These are phyloP conservation scores for Leccinum broughii DNA, from an alignment of 768 basidiomycete species.

Conservation along the genomic window DNA sequence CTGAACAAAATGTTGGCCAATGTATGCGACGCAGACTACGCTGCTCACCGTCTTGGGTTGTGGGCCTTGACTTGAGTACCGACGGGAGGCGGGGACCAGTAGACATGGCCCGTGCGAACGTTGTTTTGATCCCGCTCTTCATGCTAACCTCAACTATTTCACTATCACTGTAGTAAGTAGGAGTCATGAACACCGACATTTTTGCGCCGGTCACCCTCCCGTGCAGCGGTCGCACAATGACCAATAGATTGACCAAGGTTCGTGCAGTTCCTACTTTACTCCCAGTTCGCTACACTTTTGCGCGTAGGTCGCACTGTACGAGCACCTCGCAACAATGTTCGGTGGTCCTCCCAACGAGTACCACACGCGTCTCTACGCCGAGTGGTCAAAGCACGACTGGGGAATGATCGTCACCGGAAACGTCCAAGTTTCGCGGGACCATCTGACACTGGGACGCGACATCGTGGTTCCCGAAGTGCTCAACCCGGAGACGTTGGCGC, in stretches of 20 bases:
- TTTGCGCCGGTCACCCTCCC: conserved; percentile 33
- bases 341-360: conserved; percentile 73
- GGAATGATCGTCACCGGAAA: conserved; percentile 91
- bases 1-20: conserved; percentile 32
- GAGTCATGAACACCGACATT: conserved; percentile 19
- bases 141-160: not conserved
- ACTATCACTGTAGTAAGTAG: too few species aligned
- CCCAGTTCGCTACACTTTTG: not conserved
- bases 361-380: conserved; percentile 65
- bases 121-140: not conserved
- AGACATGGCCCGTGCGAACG: conserved; percentile 11
- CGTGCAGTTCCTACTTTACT: conserved; percentile 1
- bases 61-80: conserved; percentile 34
- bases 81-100: conserved; percentile 33
- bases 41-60: conserved; percentile 34
- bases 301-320: conserved; percentile 83
- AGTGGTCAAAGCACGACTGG: conserved; percentile 78
- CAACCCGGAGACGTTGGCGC: conserved; percentile 42
- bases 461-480: conserved; percentile 54
- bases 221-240: conserved; percentile 36
- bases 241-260: conserved; percentile 59
- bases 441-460: conserved; percentile 74
- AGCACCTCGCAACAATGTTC: conserved; percentile 64
- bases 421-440: conserved; percentile 61
- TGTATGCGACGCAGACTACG: not conserved